Evolutionary conservation across 768 basidiomycete genomes (phyloP), one percentile per base, ranked within the genome.

Genomic region (Russula virescens): DNA sequence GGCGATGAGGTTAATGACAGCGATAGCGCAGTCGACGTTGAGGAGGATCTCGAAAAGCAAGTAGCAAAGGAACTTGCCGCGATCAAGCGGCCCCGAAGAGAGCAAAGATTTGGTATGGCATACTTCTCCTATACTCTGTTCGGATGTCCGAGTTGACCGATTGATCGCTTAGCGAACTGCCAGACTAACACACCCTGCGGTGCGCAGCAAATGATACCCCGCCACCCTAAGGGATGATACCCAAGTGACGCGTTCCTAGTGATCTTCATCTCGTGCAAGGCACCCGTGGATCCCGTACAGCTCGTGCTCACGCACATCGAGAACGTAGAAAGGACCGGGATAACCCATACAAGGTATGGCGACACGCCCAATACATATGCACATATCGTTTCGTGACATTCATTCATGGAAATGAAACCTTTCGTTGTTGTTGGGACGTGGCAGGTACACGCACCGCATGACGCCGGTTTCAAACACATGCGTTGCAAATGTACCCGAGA

Each of bases 121-220:
- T 8, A 31, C 31, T 31, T 31, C n/a, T 74, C 56, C 40, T 8
- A 1, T 25, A 48, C 14, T 11, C 10, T 28, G 11, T 45, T 18
- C 50, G 18, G 23, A 18, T 28, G 10, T 21, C 64, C 63, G 18
- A 68, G 19, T 25, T 11, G 19, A 5, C 50, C 5, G 26, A 21
- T n/a, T 49, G 31, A 55, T 61, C 31, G 40, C 49, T 14, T 64
- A 94, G 91, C 75, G 6, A 93, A 85, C 69, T 90, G 87, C 65
- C 83, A 84, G 69, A 91, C 89, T 3, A 86, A 89, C 69, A 92
- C 90, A 0, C 81, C 84, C 47, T 94, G 91, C 60, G 84, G 91
- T 92, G 71, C 42, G 80, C 35, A 4, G 4, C 18, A 18, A 19
- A n/a, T 46, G 46, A 21, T 38, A 26, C 14, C 26, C n/a, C n/a